Conservation (phyloP, 73 alveolate species). For the Paramecium octaurelia region DNA sequence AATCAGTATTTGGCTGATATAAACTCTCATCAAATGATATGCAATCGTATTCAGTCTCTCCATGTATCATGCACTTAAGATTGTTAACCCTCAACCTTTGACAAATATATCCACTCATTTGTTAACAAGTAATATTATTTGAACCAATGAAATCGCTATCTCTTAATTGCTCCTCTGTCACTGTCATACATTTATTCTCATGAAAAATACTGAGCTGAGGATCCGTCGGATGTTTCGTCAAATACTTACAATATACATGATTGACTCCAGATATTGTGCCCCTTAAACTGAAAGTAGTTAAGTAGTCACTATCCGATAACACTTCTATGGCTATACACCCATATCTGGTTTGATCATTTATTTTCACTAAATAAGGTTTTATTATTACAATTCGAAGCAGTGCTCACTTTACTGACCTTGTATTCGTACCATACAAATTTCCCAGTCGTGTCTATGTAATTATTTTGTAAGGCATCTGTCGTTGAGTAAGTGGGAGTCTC, state of each 20-base stretch:
- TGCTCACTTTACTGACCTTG: not conserved
- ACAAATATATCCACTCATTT: not conserved
- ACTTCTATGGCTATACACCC: slow-evolving; percentile 34
- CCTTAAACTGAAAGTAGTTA: not conserved
- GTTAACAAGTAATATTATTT: not conserved
- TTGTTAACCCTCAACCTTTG: not conserved
- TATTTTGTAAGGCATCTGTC: not conserved
- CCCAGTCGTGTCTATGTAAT: not conserved
- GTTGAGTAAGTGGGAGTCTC: not conserved
- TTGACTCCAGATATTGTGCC: not conserved
- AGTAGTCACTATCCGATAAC: not conserved
- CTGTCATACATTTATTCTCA: not conserved
- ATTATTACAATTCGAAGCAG: not conserved
- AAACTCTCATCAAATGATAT: not conserved
- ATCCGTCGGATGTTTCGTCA: slow-evolving; percentile 17
- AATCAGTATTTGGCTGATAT: not conserved
- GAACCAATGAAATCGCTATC: not conserved
- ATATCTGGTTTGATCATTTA: not conserved
- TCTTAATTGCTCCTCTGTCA: not conserved
- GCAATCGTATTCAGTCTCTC: not conserved
- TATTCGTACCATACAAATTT: not conserved
- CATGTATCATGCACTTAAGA: not conserved
- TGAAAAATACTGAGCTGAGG: not conserved
- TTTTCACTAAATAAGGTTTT: not conserved
- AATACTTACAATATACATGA: slow-evolving; percentile 36